Evolutionary conservation across 345 rosid species (phyloP).

Genomic region (Sisymbrium irio): DNA sequence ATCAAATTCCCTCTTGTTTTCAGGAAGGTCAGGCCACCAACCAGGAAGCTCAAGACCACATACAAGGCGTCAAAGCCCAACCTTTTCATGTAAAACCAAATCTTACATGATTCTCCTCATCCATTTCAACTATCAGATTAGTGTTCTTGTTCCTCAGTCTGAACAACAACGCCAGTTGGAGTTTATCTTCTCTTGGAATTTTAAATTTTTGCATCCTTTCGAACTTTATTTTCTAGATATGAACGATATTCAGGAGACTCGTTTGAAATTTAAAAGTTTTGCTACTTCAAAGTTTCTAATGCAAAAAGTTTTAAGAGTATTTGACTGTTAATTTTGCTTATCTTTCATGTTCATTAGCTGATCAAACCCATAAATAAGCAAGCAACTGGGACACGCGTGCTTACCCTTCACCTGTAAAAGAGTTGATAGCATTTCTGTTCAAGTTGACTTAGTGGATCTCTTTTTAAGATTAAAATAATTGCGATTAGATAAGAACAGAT

Average conservation of each 20-base stretch:
- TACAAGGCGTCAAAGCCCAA: conserved; percentile 53
- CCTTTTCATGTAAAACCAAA: conserved; percentile 45
- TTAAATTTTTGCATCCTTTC: conserved; percentile 1
- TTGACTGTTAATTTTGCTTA: background rate
- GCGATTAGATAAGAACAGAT: background rate
- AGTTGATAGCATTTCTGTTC: background rate
- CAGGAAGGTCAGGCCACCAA: conserved; percentile 54
- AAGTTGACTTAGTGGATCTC: conserved; percentile 4
- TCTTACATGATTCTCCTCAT: background rate
- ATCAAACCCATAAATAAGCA: background rate
- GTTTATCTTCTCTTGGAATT: background rate
- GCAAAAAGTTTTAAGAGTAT: background rate
- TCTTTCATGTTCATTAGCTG: background rate
- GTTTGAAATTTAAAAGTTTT: background rate
- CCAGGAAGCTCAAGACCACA: conserved; percentile 63
- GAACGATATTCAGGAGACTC: background rate
- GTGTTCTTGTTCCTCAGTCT: conserved; percentile 1
- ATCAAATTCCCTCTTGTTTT: conserved; percentile 53
- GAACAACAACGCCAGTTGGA: background rate
- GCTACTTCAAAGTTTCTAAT: background rate
- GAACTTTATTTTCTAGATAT: background rate
- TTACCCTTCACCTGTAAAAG: background rate
- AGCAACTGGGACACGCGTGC: background rate
- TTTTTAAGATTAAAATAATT: conserved; percentile 8
- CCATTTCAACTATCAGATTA: conserved; percentile 10